These are phyloP conservation scores for Cucumis cinereus DNA, from an alignment of 306 rosid genomes.

Conservation along the genomic window DNA sequence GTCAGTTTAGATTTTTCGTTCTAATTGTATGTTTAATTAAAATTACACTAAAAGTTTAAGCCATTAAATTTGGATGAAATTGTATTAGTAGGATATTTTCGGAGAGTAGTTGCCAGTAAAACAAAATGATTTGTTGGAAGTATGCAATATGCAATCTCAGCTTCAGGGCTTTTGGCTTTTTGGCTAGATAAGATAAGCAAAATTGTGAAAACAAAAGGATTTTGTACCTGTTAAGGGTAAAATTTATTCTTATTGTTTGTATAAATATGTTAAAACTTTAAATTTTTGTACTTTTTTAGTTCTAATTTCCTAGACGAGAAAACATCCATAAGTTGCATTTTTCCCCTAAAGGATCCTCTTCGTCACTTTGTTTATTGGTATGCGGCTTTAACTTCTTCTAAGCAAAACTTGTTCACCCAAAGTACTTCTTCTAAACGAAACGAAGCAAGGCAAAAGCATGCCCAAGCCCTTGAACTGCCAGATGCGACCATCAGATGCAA, in stretches of 20 bases:
- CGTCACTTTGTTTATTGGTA: not conserved
- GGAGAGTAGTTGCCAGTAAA: not conserved
- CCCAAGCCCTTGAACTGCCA: constrained; percentile 68
- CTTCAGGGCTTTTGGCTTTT: not conserved
- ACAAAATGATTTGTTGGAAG: not conserved
- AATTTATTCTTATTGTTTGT: not conserved
- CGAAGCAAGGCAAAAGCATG: constrained; percentile 50
- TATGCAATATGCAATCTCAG: not conserved
- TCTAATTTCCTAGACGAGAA: not conserved
- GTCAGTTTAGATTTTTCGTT: not conserved
- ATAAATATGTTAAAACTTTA: not conserved
- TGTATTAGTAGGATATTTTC: not conserved
- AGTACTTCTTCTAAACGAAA: constrained; percentile 77
- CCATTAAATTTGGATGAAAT: not conserved
- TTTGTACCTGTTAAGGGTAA: not conserved
- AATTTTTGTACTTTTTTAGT: not conserved
- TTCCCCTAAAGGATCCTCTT: not conserved
- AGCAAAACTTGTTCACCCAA: constrained; percentile 11
- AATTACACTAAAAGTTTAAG: not conserved
- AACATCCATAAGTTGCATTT: not conserved
- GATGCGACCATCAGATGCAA: constrained; percentile 70
- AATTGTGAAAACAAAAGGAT: not conserved
- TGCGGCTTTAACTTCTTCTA: not conserved
- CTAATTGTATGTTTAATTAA: not conserved
- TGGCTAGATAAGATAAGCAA: not conserved